A percentile compares a stretch with the other conserved stretches of the same genome.
phyloP scores from a whole-genome alignment of 768 basidiomycete species.

The Lentinus brumalis region DNA sequence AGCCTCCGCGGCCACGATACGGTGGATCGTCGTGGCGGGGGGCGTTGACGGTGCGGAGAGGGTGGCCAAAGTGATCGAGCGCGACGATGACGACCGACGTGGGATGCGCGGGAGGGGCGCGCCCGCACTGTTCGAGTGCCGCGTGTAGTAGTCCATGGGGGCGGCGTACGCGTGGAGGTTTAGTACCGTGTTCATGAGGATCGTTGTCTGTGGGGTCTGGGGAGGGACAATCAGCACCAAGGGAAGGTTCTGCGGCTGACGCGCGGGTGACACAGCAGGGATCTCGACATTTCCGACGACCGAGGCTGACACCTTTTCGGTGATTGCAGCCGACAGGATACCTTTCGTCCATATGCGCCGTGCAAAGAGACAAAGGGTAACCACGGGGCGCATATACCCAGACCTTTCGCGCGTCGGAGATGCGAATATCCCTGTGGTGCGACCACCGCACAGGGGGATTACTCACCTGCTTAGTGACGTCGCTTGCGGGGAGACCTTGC shows the following conservation, averaged over 20 bases:
- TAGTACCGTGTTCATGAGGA: slow-evolving; percentile 19
- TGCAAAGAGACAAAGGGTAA: no score
- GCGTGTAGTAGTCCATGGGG: slow-evolving; percentile 28
- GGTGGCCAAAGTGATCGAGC: slow-evolving; percentile 18
- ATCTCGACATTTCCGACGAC: no score
- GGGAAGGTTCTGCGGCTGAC: neutral
- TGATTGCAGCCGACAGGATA: no score
- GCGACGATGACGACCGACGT: slow-evolving; percentile 41
- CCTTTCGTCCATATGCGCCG: no score
- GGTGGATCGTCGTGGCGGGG: slow-evolving; percentile 50
- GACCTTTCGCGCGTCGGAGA: no score
- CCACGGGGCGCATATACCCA: no score
- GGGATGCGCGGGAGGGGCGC: slow-evolving; percentile 66
- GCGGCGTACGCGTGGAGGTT: slow-evolving; percentile 14
- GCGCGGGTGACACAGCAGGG: neutral
- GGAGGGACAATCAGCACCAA: neutral
- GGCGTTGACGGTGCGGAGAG: slow-evolving; percentile 7
- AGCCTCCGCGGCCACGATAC: slow-evolving; percentile 54
- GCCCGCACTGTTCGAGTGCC: slow-evolving; percentile 54
- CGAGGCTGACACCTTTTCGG: no score
- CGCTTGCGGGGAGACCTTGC: neutral
- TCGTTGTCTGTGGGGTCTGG: slow-evolving; percentile 14
- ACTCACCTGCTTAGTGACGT: slow-evolving; percentile 15
- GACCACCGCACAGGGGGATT: neutral
- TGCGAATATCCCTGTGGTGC: no score